A percentile compares a stretch with the other conserved stretches of the same genome.
Conservation (phyloP, 352 stramenopile species). For the Pythium sp. region DNA sequence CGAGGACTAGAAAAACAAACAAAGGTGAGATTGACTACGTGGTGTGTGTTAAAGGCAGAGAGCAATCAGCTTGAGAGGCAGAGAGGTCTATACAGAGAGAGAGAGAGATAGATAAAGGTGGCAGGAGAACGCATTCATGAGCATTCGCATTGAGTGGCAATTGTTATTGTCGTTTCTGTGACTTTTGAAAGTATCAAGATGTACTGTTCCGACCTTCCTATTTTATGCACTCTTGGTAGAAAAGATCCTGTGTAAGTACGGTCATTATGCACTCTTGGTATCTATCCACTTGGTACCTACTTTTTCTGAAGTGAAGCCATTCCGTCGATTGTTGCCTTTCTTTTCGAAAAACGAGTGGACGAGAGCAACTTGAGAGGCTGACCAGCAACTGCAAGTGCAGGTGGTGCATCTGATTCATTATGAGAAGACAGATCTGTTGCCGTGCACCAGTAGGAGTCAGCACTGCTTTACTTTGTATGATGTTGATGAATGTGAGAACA, state of each 20-base stretch:
- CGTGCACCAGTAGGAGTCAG: no score
- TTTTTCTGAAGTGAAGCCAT: no score
- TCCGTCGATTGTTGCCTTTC: background rate
- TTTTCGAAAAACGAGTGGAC: background rate
- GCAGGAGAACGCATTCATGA: background rate
- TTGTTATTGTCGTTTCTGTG: background rate
- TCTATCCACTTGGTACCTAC: no score
- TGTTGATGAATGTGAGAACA: no score
- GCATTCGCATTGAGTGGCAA: background rate
- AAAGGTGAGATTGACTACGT: background rate
- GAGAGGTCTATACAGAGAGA: background rate
- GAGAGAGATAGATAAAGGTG: background rate
- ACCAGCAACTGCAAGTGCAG: no score
- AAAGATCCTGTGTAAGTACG: no score
- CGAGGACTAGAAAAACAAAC: constrained; percentile 30
- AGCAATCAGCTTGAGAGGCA: background rate
- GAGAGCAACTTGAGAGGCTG: background rate
- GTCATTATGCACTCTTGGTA: no score
- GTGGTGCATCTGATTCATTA: no score
- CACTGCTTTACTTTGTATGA: no score
- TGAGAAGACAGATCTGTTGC: no score
- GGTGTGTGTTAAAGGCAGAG: background rate
- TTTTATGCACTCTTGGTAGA: no score
- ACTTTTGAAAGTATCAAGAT: background rate
- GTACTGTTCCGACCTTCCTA: no score